Evolutionary conservation across 352 stramenopile species (phyloP).

Genomic region (Thalassiosira hispida): DNA sequence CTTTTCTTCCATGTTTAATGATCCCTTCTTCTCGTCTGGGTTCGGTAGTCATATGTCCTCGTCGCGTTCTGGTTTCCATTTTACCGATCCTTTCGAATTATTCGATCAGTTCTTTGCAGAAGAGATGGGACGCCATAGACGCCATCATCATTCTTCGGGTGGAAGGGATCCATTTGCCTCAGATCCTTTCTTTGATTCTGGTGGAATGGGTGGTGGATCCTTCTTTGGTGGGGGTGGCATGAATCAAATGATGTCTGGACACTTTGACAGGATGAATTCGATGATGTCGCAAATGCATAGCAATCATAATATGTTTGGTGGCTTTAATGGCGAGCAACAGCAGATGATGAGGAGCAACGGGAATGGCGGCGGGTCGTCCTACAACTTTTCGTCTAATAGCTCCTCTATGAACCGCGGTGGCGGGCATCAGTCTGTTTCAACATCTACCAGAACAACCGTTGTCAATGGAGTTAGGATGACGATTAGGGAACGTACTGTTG

Average conservation of each 20-base stretch:
- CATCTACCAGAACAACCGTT: slow-evolving; percentile 71
- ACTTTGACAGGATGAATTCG: slow-evolving; percentile 55
- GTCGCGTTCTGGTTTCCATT: slow-evolving; percentile 28
- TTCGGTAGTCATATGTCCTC: slow-evolving; percentile 20
- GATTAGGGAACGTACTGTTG: slow-evolving; percentile 71
- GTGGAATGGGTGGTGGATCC: slow-evolving; percentile 41
- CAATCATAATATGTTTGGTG: slow-evolving; percentile 24
- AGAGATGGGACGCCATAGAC: slow-evolving; percentile 14
- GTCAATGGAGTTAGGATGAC: slow-evolving; percentile 80
- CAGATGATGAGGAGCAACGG: slow-evolving; percentile 10
- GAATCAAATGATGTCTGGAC: slow-evolving; percentile 49
- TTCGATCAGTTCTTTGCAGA: slow-evolving; percentile 58
- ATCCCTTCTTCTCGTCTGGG: slow-evolving; percentile 59
- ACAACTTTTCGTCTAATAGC: slow-evolving; percentile 42
- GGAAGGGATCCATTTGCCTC: slow-evolving; percentile 32
- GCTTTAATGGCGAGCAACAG: slow-evolving; percentile 14
- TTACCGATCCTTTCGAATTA: slow-evolving; percentile 59
- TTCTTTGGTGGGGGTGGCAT: slow-evolving; percentile 25
- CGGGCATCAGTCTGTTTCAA: slow-evolving; percentile 50
- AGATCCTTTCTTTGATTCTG: slow-evolving; percentile 60
- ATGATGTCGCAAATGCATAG: slow-evolving; percentile 60
- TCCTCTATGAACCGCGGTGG: slow-evolving; percentile 38
- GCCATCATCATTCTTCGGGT: not conserved
- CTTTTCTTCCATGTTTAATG: slow-evolving; percentile 44
- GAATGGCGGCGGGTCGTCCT: slow-evolving; percentile 5